Percentiles rank a stretch among this genome's conserved stretches.
Conservation (phyloP, 352 stramenopile species). For the Pythium rhizo-oryzae region DNA sequence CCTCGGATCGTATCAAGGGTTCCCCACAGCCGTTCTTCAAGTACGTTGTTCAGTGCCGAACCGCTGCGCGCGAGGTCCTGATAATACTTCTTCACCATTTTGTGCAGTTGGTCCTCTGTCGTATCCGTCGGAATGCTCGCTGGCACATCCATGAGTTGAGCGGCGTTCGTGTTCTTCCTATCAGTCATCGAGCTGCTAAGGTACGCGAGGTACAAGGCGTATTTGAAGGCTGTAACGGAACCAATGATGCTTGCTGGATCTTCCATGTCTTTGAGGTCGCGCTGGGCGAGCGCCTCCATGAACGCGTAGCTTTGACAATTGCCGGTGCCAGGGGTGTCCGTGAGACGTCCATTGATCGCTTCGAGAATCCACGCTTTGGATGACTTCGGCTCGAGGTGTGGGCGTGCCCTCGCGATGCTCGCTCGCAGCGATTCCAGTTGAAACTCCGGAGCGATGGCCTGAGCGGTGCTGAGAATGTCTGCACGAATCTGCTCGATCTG, state of each 20-base stretch:
- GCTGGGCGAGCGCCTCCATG: neutral
- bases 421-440: neutral
- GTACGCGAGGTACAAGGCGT: neutral
- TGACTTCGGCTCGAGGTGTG: neutral
- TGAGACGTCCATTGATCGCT: neutral
- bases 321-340: neutral
- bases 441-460: no score
- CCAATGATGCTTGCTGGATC: neutral
- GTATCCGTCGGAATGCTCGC: neutral
- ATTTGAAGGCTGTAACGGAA: neutral
- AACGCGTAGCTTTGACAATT: conserved; percentile 17
- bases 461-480: no score
- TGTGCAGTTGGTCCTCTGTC: neutral
- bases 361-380: neutral
- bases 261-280: neutral
- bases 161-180: neutral
- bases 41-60: neutral
- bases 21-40: conserved; percentile 7
- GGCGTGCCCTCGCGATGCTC: neutral
- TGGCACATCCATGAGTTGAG: neutral
- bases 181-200: neutral
- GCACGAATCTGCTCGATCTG: no score
- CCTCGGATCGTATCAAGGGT: conserved; percentile 6
- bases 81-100: neutral
- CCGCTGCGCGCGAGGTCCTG: neutral